phyloP scores from a whole-genome alignment of 2,329 filamentous ascomycete species.

The Pseudogymnoascus pannorum region DNA sequence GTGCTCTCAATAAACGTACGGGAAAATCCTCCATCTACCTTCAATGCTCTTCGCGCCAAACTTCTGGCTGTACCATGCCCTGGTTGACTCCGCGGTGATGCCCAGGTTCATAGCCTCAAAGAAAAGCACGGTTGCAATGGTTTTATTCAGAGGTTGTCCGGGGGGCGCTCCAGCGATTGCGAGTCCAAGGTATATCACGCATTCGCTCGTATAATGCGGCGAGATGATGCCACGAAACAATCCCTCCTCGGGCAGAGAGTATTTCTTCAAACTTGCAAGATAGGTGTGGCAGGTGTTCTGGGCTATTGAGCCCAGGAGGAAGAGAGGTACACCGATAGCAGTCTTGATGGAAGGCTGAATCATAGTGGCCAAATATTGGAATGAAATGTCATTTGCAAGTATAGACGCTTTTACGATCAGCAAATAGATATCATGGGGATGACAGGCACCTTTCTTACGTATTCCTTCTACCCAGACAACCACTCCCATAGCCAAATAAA shows the following conservation, averaged over 20 bases:
- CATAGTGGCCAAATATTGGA: conserved; percentile 14
- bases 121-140: conserved; percentile 58
- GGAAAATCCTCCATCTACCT: conserved; percentile 69
- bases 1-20: conserved; percentile 48
- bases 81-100: conserved; percentile 71
- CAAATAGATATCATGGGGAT: conserved; percentile 17
- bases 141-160: conserved; percentile 60
- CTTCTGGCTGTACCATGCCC: conserved; percentile 68
- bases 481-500: conserved; percentile 67
- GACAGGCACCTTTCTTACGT: conserved; percentile 40
- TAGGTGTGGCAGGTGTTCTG: conserved; percentile 71
- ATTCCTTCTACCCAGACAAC: conserved; percentile 80
- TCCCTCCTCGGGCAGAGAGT: conserved; percentile 68
- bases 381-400: conserved; percentile 5
- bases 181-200: conserved; percentile 73
- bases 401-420: conserved; percentile 7
- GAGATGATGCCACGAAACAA: conserved; percentile 68
- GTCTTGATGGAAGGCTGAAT: conserved; percentile 38
- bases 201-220: conserved; percentile 89
- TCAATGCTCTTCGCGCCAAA: conserved; percentile 62
- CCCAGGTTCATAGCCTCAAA: conserved; percentile 78
- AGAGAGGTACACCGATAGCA: conserved; percentile 51
- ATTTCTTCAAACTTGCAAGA: conserved; percentile 66
- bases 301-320: conserved; percentile 60
- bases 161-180: conserved; percentile 65